Evolutionary conservation across 2,329 filamentous ascomycete genomes (phyloP), one percentile per base, ranked within the genome.

Genomic region (Fusarium mexicanum): DNA sequence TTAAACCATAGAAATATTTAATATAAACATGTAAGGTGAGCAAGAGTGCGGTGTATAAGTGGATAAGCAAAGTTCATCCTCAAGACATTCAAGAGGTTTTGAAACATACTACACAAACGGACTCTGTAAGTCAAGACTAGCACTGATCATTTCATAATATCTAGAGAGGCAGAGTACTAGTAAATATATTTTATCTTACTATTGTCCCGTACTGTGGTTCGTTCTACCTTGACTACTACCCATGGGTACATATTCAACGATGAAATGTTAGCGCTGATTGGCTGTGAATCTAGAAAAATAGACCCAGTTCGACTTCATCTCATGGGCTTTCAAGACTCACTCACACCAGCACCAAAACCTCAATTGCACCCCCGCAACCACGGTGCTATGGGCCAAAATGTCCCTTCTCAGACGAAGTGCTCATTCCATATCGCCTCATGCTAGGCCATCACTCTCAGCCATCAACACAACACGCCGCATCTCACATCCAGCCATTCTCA

Each of bases 371-470:
- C 37, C 48, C 38, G 41, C 62, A 46, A 29, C 57, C 17, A 50
- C 50, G 44, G 64, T 54, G 58, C 37, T 47, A 74, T 67, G 73
- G 44, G 35, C 47, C 33, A 66, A 67, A 38, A 78, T 78, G 76
- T 75, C 67, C 5, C 50, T 78, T 33, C 26, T 78, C 18, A 60
- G 43, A 53, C 61, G 66, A 41, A 68, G 65, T 29, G 57, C 65
- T 41, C 51, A 66, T 35, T 61, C 50, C 24, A 40, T 76, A 38
- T 65, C 58, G 48, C 65, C 71, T 53, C 61, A 73, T 54, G 29
- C 51, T 47, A 70, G 70, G 48, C 61, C 68, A 8, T 69, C 24
- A 48, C 67, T 69, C 51, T 50, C 57, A 51, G 44, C 18, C 37
- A 58, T 59, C 26, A 60, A 61, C 29, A 22, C 61, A 24, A 20